phyloP scores from a whole-genome alignment of 2,329 filamentous ascomycete species.

The Ramichloridium luteum region DNA sequence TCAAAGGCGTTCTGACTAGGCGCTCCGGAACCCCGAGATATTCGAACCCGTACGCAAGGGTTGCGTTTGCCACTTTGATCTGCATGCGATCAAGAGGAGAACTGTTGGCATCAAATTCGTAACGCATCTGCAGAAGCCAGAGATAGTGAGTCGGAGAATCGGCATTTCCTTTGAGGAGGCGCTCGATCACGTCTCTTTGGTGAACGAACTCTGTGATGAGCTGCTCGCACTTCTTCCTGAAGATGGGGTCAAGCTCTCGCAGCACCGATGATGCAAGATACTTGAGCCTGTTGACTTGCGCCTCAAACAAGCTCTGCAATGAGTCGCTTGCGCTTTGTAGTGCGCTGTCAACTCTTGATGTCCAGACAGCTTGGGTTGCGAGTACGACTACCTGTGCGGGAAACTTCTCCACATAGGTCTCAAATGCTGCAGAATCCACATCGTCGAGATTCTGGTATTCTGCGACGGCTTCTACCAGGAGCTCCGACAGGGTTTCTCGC shows the following conservation, averaged over 20 bases:
- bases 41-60: slow-evolving; percentile 91
- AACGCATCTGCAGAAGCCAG: slow-evolving; percentile 96
- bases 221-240: slow-evolving; percentile 94
- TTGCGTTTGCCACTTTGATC: slow-evolving; percentile 94
- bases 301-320: slow-evolving; percentile 60
- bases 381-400: slow-evolving; percentile 94
- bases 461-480: slow-evolving; percentile 74
- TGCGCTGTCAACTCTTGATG: slow-evolving; percentile 67
- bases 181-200: slow-evolving; percentile 86
- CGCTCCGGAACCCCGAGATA: slow-evolving; percentile 94
- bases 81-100: slow-evolving; percentile 70
- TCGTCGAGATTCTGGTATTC: slow-evolving; percentile 60
- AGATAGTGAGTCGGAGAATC: slow-evolving; percentile 67
- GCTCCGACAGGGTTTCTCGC: slow-evolving; percentile 85
- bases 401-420: slow-evolving; percentile 68
- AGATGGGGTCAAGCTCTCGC: slow-evolving; percentile 73
- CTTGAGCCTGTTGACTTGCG: slow-evolving; percentile 72
- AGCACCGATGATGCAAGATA: slow-evolving; percentile 81
- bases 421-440: slow-evolving; percentile 59
- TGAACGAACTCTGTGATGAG: slow-evolving; percentile 98
- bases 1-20: slow-evolving; percentile 90
- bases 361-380: slow-evolving; percentile 89
- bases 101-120: slow-evolving; percentile 73
- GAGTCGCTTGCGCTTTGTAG: slow-evolving; percentile 59
- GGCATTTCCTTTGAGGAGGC: slow-evolving; percentile 65